A percentile compares a stretch with the other conserved stretches of the same genome.
Conservation (phyloP, 352 stramenopile genomes). For the Phytophthora syringae region DNA sequence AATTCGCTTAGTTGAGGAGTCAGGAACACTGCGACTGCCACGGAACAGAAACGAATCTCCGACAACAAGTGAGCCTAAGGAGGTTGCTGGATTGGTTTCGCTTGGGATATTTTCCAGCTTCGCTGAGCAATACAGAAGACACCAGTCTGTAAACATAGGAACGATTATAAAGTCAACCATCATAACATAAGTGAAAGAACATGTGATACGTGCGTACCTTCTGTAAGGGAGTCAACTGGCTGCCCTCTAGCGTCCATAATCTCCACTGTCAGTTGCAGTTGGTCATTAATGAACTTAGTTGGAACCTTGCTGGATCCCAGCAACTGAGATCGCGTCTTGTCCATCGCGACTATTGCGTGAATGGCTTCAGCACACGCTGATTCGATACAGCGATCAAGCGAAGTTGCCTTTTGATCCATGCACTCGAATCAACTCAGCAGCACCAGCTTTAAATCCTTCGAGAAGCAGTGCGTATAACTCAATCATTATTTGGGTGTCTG, state of each 20-base stretch:
- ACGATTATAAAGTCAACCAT: background rate
- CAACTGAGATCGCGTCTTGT: conserved; percentile 22
- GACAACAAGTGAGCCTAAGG: conserved; percentile 57
- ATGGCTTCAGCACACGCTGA: conserved; percentile 29
- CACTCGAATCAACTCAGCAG: conserved; percentile 25
- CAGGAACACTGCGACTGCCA: background rate
- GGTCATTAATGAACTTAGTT: conserved; percentile 43
- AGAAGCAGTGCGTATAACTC: conserved; percentile 45
- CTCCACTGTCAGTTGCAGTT: conserved; percentile 45
- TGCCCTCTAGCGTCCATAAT: conserved; percentile 57
- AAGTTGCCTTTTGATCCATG: conserved; percentile 13
- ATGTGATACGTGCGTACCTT: conserved; percentile 17
- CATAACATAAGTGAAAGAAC: background rate
- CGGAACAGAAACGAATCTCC: conserved; percentile 64
- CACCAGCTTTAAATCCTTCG: conserved; percentile 41
- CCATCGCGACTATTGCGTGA: conserved; percentile 22
- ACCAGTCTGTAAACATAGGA: conserved; percentile 45
- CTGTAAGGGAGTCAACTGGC: conserved; percentile 7
- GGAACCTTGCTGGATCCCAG: conserved; percentile 26
- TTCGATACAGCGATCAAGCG: conserved; percentile 32
- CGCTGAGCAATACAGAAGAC: conserved; percentile 61
- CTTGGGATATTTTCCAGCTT: conserved; percentile 46
- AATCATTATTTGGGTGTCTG: conserved; percentile 37
- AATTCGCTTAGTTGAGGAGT: background rate
- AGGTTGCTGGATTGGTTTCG: conserved; percentile 14